phyloP scores from a whole-genome alignment of 192 early-diverging fungal genomes.

The Entomortierella beljakovae region DNA sequence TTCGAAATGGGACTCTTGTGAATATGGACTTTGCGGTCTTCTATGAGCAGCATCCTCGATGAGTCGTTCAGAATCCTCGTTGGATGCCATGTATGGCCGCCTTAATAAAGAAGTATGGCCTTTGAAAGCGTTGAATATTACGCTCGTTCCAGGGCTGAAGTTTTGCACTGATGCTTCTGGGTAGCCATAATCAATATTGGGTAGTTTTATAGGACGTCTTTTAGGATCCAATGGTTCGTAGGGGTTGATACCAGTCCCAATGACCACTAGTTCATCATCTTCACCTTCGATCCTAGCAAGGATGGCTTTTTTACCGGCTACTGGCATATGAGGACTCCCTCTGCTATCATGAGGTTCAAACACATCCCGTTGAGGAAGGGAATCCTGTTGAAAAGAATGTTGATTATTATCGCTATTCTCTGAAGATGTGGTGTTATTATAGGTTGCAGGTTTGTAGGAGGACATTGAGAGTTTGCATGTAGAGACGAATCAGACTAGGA shows the following conservation, averaged over 20 bases:
- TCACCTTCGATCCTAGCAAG: slow-evolving; percentile 20
- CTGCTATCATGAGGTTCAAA: slow-evolving; percentile 1
- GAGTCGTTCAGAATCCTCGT: not conserved
- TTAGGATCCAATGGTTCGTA: not conserved
- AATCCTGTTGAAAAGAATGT: not conserved
- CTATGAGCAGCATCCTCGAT: not conserved
- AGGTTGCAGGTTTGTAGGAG: slow-evolving; percentile 8
- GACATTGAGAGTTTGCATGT: slow-evolving; percentile 18
- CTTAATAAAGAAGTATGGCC: slow-evolving; percentile 14
- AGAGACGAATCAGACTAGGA: not conserved
- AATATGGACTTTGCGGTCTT: not conserved
- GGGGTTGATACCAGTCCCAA: slow-evolving; percentile 28
- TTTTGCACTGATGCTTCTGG: slow-evolving; percentile 31
- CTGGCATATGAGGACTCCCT: not conserved
- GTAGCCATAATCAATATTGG: slow-evolving; percentile 35
- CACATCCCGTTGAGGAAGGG: not conserved
- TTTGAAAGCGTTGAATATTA: slow-evolving; percentile 39
- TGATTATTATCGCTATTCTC: slow-evolving; percentile 16
- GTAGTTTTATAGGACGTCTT: slow-evolving; percentile 13
- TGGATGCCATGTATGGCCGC: slow-evolving; percentile 8
- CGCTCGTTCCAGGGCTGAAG: slow-evolving; percentile 48
- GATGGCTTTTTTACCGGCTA: not conserved
- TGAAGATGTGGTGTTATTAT: slow-evolving; percentile 5
- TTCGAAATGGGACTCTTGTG: slow-evolving; percentile 1
- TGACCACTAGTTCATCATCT: slow-evolving; percentile 38